phyloP scores from a whole-genome alignment of 768 basidiomycete genomes.

The Amanita jacksonii region DNA sequence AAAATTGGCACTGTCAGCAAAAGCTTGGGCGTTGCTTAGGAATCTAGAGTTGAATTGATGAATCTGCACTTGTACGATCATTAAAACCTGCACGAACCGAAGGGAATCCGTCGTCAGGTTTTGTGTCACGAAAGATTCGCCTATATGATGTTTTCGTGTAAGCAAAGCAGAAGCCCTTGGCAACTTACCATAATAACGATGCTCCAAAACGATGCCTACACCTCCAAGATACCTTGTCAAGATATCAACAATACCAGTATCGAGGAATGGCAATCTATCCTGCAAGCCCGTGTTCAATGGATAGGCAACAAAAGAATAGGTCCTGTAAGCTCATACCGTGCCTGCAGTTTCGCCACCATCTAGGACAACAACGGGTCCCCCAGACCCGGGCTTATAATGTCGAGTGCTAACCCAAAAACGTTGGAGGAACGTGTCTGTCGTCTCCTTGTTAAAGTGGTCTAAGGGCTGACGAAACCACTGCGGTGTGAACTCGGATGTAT shows the following conservation, averaged over 20 bases:
- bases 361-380: slow-evolving; percentile 80
- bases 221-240: slow-evolving; percentile 80
- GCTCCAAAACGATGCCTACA: slow-evolving; percentile 84
- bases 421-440: slow-evolving; percentile 64
- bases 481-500: slow-evolving; percentile 35
- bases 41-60: slow-evolving; percentile 45
- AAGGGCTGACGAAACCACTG: slow-evolving; percentile 79
- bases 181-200: slow-evolving; percentile 78
- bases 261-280: slow-evolving; percentile 49
- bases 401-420: slow-evolving; percentile 89
- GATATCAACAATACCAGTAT: slow-evolving; percentile 82
- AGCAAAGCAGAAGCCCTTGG: no score
- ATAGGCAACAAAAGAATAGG: not conserved
- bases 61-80: no score
- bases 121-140: slow-evolving; percentile 62
- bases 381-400: slow-evolving; percentile 60
- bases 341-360: slow-evolving; percentile 94
- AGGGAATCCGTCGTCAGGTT: slow-evolving; percentile 79
- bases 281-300: slow-evolving; percentile 11
- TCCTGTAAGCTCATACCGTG: slow-evolving; percentile 32
- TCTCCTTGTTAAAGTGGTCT: slow-evolving; percentile 61
- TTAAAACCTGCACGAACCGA: slow-evolving; percentile 32
- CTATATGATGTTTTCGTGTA: no score
- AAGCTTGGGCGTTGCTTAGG: slow-evolving; percentile 82
- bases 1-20: slow-evolving; percentile 89